These are phyloP conservation scores for Lobulomyces angularis DNA, from an alignment of 192 early-diverging fungal species.

Conservation along the genomic window DNA sequence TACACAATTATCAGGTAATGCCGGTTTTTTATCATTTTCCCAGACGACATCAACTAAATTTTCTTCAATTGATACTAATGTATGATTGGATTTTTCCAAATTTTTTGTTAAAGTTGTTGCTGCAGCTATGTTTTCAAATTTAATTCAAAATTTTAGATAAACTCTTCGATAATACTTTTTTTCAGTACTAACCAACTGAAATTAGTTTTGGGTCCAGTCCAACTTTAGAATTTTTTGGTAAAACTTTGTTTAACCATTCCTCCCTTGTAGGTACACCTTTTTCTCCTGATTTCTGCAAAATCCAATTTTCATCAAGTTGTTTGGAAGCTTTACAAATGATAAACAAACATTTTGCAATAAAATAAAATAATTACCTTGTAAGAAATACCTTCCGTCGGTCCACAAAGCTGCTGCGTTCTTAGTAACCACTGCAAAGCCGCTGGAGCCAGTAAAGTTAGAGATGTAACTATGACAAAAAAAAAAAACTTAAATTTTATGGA, in stretches of 20 bases:
- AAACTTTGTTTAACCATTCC: conserved; percentile 67
- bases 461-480: conserved; percentile 46
- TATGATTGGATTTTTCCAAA: conserved; percentile 44
- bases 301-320: conserved; percentile 89
- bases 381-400: conserved; percentile 95
- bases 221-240: conserved; percentile 65
- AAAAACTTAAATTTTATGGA: neutral
- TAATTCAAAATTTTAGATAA: conserved; percentile 3
- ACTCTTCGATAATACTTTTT: neutral
- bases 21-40: conserved; percentile 51
- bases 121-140: conserved; percentile 20
- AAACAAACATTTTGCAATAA: too few relatives aligned
- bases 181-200: conserved; percentile 49
- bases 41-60: conserved; percentile 86
- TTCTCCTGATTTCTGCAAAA: conserved; percentile 82
- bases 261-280: conserved; percentile 80
- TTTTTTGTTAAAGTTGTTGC: conserved; percentile 41
- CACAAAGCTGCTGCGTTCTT: conserved; percentile 70
- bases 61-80: conserved; percentile 53
- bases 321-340: too few relatives aligned
- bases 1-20: conserved; percentile 52
- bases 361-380: too few relatives aligned
- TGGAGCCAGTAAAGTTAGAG: conserved; percentile 92
- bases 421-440: conserved; percentile 79
- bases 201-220: conserved; percentile 86